These are phyloP conservation scores for Kalanchoe fedtschenkoi DNA, from an alignment of 164 flowering plant species.

Conservation along the genomic window DNA sequence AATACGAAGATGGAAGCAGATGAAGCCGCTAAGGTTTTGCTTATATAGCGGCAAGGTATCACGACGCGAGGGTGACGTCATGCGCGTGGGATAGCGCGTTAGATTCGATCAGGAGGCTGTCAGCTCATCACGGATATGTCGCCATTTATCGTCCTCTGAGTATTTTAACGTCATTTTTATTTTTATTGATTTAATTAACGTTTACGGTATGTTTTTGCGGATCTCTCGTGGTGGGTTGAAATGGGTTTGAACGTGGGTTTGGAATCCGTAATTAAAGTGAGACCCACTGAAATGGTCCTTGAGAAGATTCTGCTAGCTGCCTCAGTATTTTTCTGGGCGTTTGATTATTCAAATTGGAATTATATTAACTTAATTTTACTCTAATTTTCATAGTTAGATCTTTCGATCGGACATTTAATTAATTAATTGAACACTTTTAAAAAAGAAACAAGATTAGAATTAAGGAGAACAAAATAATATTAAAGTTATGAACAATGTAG, in stretches of 20 bases:
- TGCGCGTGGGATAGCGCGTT: neutral
- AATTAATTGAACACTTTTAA: too few species aligned
- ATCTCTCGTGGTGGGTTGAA: neutral
- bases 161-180: neutral
- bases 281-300: neutral
- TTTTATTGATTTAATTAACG: neutral
- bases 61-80: too few species aligned
- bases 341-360: too few species aligned
- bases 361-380: too few species aligned
- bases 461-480: too few species aligned
- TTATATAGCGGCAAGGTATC: neutral
- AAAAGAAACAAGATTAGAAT: too few species aligned
- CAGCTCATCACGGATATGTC: neutral
- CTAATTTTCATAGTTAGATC: too few species aligned
- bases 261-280: neutral
- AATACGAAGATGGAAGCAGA: neutral
- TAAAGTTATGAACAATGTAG: too few species aligned
- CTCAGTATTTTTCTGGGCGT: too few species aligned
- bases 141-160: neutral
- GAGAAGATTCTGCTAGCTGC: too few species aligned
- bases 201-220: neutral
- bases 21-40: neutral
- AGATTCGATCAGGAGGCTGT: neutral
- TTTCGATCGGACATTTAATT: too few species aligned
- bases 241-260: neutral